These are phyloP conservation scores for Tolypocladium capitatum DNA, from an alignment of 2,329 filamentous ascomycete species.

Conservation along the genomic window DNA sequence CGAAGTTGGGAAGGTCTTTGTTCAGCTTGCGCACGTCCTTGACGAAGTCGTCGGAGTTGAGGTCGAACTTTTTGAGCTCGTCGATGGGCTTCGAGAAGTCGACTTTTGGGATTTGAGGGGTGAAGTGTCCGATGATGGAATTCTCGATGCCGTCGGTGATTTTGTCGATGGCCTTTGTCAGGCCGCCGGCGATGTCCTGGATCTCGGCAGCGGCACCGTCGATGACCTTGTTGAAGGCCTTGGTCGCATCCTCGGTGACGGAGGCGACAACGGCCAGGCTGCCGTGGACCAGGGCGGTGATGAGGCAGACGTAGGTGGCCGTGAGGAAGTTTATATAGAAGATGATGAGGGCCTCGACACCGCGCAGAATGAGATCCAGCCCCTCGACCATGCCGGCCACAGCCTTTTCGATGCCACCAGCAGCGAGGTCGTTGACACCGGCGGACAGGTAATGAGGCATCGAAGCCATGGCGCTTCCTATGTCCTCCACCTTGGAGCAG, in stretches of 20 bases:
- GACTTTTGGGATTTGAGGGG: slow-evolving; percentile 34
- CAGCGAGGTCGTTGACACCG: slow-evolving; percentile 78
- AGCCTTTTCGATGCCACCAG: slow-evolving; percentile 65
- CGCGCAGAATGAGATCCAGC: slow-evolving; percentile 66
- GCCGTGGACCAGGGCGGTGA: slow-evolving; percentile 69
- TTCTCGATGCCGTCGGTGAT: slow-evolving; percentile 30
- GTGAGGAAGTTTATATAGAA: slow-evolving; percentile 90
- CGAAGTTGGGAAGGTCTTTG: slow-evolving; percentile 67
- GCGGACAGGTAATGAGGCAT: slow-evolving; percentile 92
- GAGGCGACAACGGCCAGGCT: slow-evolving; percentile 55
- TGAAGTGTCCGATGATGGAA: slow-evolving; percentile 35
- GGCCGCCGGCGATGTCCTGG: slow-evolving; percentile 39
- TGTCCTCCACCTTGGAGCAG: slow-evolving; percentile 82
- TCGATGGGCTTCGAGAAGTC: slow-evolving; percentile 53
- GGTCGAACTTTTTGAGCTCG: slow-evolving; percentile 54
- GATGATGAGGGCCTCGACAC: slow-evolving; percentile 73
- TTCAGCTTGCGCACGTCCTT: slow-evolving; percentile 61
- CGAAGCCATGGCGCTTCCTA: slow-evolving; percentile 90
- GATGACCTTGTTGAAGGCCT: slow-evolving; percentile 35
- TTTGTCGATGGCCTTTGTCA: slow-evolving; percentile 33
- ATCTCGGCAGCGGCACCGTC: slow-evolving; percentile 45
- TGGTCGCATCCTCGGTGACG: slow-evolving; percentile 37
- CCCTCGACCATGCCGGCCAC: slow-evolving; percentile 69
- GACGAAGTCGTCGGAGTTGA: slow-evolving; percentile 54
- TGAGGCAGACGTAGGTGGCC: slow-evolving; percentile 79